Percentiles rank a stretch among this genome's conserved stretches.
These are phyloP conservation scores for Nicotiana attenuata DNA, from an alignment of 257 asterid genomes.

Conservation along the genomic window DNA sequence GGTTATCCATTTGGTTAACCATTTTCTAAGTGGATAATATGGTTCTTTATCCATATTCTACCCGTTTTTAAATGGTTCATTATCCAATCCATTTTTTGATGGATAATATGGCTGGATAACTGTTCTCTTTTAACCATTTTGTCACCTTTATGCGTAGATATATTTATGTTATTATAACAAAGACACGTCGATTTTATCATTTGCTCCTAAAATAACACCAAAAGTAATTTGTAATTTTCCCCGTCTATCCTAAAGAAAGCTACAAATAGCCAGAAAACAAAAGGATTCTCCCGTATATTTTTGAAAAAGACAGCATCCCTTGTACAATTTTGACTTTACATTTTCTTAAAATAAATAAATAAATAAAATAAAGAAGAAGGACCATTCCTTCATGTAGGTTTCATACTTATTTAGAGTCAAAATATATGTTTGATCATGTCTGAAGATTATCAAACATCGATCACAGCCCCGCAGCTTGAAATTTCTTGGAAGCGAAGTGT, in stretches of 20 bases:
- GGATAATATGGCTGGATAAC: no score
- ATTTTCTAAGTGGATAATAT: no score
- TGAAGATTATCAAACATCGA: slow-evolving; percentile 10
- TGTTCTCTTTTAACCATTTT: no score
- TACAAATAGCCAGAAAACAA: slow-evolving; percentile 20
- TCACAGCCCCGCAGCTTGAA: slow-evolving; percentile 42
- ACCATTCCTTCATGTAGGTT: slow-evolving; percentile 12
- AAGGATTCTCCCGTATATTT: slow-evolving; percentile 19
- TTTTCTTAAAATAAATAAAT: background rate
- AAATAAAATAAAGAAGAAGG: slow-evolving; percentile 1
- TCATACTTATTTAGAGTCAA: slow-evolving; percentile 30
- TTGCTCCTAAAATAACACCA: slow-evolving; percentile 7
- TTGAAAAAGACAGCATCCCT: slow-evolving; percentile 14
- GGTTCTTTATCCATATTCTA: no score
- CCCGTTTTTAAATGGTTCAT: no score
- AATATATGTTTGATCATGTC: slow-evolving; percentile 25
- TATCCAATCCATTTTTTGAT: no score
- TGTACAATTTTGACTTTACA: slow-evolving; percentile 14
- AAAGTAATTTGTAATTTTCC: background rate
- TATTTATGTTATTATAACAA: background rate
- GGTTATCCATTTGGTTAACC: no score
- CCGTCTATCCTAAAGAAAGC: background rate
- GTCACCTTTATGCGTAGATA: no score
- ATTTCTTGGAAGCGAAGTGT: slow-evolving; percentile 7
- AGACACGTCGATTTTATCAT: background rate